Base-by-base conservation (phyloP, 164 flowering plant genomes). In the Aristolochia californica region DNA sequence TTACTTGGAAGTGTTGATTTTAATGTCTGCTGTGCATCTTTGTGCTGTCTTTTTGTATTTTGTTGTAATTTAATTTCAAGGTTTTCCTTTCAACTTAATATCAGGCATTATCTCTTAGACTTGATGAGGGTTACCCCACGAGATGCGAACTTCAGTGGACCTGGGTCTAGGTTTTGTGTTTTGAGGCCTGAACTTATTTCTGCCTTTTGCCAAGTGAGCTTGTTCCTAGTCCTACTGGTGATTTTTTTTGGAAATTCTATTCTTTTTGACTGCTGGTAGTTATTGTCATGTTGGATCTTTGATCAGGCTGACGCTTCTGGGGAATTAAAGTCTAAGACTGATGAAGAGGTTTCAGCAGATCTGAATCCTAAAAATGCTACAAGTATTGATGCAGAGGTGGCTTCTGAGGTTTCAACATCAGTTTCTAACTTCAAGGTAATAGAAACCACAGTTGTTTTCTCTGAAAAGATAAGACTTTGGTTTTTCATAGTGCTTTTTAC, bases 101-200 rank as follows among this genome's bases (percentile, higher is more conserved):
- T 44, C 73, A 94, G 99, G 81, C 95, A 94, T 78, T 94, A 94
- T 75, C 89, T 94, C 64, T 70, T 94, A 74, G 99, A 94, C 60
- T 66, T 90, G 81, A 88, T 90, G 97, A 86, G 99, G 75, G 96
- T 81, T 67, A 90, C 97, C 62, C 99, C 99, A 56, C 84, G 99
- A 45, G 99, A 94, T 86, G 95, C 97, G 47, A 94, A 94, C 72
- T 86, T 72, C 68, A 81, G 73, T 53, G 97, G 96, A 48, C 77
- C 80, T 48, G 81, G 84, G 9, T 88, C 95, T 18, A 78, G 95
- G 55, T 90, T 88, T 74, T 88, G 95, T 74, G 84, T 90, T 59
- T 67, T 94, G 79, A 80, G 99, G 63, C 93, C 87, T 57, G 99
- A 94, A 68, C 77, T 94, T 60, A 75, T 90, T 58, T 50, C 79